These are phyloP conservation scores for Falciphora oryzae DNA, from an alignment of 2,329 filamentous ascomycete species.

Conservation along the genomic window DNA sequence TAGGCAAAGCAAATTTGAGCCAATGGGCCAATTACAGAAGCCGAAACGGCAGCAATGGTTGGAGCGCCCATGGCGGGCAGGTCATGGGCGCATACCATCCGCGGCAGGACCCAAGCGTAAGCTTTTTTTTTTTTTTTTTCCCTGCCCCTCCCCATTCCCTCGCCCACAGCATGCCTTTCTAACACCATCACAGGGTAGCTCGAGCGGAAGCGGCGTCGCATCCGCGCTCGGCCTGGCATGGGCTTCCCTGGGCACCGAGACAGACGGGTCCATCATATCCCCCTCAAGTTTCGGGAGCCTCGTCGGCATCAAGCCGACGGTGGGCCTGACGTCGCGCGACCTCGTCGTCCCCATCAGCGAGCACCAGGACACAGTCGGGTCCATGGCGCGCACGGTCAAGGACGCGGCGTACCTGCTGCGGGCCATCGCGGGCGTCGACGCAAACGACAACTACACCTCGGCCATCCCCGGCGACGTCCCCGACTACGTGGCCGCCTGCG, in stretches of 20 bases:
- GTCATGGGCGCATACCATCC: constrained; percentile 54
- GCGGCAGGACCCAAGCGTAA: constrained; percentile 52
- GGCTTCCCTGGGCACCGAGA: constrained; percentile 56
- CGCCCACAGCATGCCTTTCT: too few relatives aligned
- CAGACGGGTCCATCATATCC: constrained; percentile 55
- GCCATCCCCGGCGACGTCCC: constrained; percentile 5
- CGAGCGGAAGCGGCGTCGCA: constrained; percentile 54
- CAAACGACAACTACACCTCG: constrained; percentile 10
- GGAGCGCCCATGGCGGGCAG: constrained; percentile 59
- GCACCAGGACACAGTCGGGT: constrained; percentile 54
- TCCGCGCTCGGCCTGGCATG: constrained; percentile 53
- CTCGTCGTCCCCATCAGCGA: constrained; percentile 54
- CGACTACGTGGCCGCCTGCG: constrained; percentile 8
- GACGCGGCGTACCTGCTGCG: constrained; percentile 40
- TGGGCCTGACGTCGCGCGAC: constrained; percentile 56
- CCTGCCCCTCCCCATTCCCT: too few relatives aligned
- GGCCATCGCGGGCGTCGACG: constrained; percentile 12
- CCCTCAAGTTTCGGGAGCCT: constrained; percentile 51
- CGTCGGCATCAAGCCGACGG: constrained; percentile 62
- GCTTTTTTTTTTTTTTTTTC: too few relatives aligned
- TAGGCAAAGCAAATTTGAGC: constrained; percentile 60
- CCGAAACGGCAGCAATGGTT: constrained; percentile 49
- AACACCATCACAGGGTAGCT: constrained; percentile 29
- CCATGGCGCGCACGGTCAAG: constrained; percentile 50
- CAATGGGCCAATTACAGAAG: constrained; percentile 61